Evolutionary conservation across 2,329 filamentous ascomycete genomes (phyloP).

Genomic region (Aphanoascus verrucosus): DNA sequence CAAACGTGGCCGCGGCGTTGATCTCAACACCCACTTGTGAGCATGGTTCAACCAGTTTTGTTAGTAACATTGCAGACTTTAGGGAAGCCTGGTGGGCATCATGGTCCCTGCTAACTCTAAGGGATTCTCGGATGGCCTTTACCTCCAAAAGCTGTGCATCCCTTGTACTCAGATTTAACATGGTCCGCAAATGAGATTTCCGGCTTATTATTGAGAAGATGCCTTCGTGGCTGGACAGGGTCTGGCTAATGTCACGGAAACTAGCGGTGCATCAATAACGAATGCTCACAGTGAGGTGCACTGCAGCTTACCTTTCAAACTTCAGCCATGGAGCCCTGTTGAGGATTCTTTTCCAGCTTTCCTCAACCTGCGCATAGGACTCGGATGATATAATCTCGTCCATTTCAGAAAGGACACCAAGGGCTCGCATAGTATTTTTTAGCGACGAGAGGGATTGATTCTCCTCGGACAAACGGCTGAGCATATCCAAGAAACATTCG

Average conservation of each 20-base stretch:
- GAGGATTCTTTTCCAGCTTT: constrained; percentile 53
- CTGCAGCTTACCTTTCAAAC: constrained; percentile 53
- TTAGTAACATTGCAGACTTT: constrained; percentile 73
- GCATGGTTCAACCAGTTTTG: constrained; percentile 61
- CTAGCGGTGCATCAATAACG: constrained; percentile 21
- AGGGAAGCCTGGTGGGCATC: constrained; percentile 76
- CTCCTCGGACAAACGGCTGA: constrained; percentile 31
- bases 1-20: constrained; percentile 65
- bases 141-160: constrained; percentile 63
- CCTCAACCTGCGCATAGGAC: constrained; percentile 50
- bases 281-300: background rate
- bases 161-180: constrained; percentile 50
- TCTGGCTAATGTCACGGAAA: constrained; percentile 57
- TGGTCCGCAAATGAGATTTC: constrained; percentile 51
- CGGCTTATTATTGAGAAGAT: constrained; percentile 69
- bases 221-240: constrained; percentile 74
- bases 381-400: constrained; percentile 61
- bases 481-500: constrained; percentile 44
- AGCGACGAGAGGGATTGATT: constrained; percentile 37
- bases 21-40: constrained; percentile 61
- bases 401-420: constrained; percentile 71
- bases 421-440: constrained; percentile 47
- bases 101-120: constrained; percentile 66
- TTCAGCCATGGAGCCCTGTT: constrained; percentile 67
- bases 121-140: constrained; percentile 63